Conservation (phyloP, 495 filamentous ascomycete species). For the Penicillium malachiteum region DNA sequence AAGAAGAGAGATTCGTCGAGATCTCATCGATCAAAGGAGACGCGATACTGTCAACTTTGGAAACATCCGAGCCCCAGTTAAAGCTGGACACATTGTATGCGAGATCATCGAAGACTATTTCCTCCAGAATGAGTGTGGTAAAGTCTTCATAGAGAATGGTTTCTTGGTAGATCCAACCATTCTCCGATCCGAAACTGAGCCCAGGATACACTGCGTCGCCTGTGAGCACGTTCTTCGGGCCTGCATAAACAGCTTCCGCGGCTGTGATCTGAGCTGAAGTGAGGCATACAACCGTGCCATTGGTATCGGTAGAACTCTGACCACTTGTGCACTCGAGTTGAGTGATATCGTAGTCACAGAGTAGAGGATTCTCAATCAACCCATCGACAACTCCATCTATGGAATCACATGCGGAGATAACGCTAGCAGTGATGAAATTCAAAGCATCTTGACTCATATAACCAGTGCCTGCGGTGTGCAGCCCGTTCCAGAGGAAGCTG, state of each 20-base stretch:
- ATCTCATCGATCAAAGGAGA: constrained; percentile 38
- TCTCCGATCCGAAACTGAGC: constrained; percentile 33
- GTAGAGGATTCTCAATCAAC: constrained; percentile 39
- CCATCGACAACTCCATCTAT: constrained; percentile 40
- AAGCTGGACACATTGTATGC: constrained; percentile 53
- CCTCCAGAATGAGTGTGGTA: constrained; percentile 60
- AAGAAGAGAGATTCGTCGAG: constrained; percentile 27
- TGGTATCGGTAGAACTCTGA: not conserved
- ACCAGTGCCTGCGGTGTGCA: constrained; percentile 6
- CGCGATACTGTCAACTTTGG: constrained; percentile 26
- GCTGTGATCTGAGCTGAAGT: constrained; percentile 2
- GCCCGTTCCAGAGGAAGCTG: constrained; percentile 41
- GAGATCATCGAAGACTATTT: constrained; percentile 62
- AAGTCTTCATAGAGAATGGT: constrained; percentile 28
- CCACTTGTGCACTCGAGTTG: constrained; percentile 26
- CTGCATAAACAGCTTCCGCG: constrained; percentile 1
- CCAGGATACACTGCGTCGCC: constrained; percentile 36
- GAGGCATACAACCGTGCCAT: constrained; percentile 6
- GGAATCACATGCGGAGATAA: constrained; percentile 35
- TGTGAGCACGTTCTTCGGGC: constrained; percentile 9
- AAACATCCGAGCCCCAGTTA: constrained; percentile 39
- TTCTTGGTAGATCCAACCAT: constrained; percentile 33
- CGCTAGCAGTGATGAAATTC: constrained; percentile 30
- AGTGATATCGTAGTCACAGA: constrained; percentile 36
- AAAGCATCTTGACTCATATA: constrained; percentile 31